Conservation (phyloP, 2,329 filamentous ascomycete genomes). For the Colletotrichum musicola region DNA sequence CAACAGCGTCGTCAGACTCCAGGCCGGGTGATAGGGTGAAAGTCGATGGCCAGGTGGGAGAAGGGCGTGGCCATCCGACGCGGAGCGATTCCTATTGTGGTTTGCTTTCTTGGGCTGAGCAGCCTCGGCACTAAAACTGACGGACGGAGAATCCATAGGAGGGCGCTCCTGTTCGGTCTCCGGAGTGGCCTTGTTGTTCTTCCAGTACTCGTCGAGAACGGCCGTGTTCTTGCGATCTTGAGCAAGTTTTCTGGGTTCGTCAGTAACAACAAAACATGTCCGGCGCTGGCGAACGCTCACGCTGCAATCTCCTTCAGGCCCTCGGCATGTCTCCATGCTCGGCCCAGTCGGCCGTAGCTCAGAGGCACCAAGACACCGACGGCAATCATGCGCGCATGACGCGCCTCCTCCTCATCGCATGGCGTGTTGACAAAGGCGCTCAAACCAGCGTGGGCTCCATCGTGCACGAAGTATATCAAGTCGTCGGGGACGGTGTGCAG, state of each 20-base stretch:
- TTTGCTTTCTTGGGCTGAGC: slow-evolving; percentile 51
- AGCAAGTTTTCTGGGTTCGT: slow-evolving; percentile 67
- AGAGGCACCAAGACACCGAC: slow-evolving; percentile 90
- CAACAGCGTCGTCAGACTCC: slow-evolving; percentile 82
- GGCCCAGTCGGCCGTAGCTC: slow-evolving; percentile 85
- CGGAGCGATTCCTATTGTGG: slow-evolving; percentile 69
- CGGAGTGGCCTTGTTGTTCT: slow-evolving; percentile 63
- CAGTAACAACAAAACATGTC: slow-evolving; percentile 43
- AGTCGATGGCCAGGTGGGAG: slow-evolving; percentile 74
- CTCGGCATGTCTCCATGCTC: slow-evolving; percentile 89
- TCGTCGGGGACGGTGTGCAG: slow-evolving; percentile 90
- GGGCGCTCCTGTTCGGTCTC: slow-evolving; percentile 52
- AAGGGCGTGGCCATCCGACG: slow-evolving; percentile 71
- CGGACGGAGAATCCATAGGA: slow-evolving; percentile 63
- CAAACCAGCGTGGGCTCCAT: slow-evolving; percentile 81
- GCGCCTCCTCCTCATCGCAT: slow-evolving; percentile 79
- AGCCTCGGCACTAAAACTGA: slow-evolving; percentile 57
- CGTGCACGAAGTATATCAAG: slow-evolving; percentile 94
- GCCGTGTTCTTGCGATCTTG: slow-evolving; percentile 72
- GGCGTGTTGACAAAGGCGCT: slow-evolving; percentile 91
- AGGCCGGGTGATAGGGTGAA: slow-evolving; percentile 85
- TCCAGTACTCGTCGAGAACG: slow-evolving; percentile 85
- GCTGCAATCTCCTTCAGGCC: slow-evolving; percentile 79
- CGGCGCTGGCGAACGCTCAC: slow-evolving; percentile 56
- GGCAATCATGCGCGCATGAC: slow-evolving; percentile 92